phyloP scores from a whole-genome alignment of 139 green algal species.

The Auxenochlorella pyrenoidosa region DNA sequence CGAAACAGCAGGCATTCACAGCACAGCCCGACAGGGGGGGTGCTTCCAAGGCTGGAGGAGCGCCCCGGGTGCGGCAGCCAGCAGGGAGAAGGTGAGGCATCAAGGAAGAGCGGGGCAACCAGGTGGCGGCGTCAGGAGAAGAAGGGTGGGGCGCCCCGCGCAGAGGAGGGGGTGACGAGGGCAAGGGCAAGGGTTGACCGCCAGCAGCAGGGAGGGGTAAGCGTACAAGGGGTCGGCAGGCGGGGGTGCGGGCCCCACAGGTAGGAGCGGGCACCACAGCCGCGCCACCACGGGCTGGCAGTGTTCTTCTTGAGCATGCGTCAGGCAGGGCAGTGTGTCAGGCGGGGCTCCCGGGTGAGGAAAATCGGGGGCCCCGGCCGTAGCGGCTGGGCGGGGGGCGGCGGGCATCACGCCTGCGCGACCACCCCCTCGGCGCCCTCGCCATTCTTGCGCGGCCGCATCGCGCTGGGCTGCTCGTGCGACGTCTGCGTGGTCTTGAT shows the following conservation, averaged over 20 bases:
- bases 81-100: neutral
- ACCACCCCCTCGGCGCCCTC: neutral
- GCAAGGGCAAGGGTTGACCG: neutral
- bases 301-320: too few species aligned
- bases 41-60: too few species aligned
- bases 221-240: neutral
- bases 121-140: too few species aligned
- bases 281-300: too few species aligned
- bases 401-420: neutral
- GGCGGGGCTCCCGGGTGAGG: too few species aligned
- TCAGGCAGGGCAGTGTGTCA: neutral
- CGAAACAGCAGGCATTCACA: neutral
- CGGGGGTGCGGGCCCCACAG: neutral
- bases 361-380: neutral
- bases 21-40: neutral
- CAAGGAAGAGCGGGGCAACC: neutral
- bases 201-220: neutral
- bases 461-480: slow-evolving; percentile 51
- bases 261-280: neutral
- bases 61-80: neutral
- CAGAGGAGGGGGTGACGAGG: neutral
- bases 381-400: too few species aligned
- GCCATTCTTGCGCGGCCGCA: slow-evolving; percentile 36
- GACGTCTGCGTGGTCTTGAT: slow-evolving; percentile 51
- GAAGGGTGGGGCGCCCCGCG: neutral